Evolutionary conservation across 1,284 basidiomycete species (phyloP), one percentile per base, ranked within the genome.

Genomic region (Tylopilus sp.): DNA sequence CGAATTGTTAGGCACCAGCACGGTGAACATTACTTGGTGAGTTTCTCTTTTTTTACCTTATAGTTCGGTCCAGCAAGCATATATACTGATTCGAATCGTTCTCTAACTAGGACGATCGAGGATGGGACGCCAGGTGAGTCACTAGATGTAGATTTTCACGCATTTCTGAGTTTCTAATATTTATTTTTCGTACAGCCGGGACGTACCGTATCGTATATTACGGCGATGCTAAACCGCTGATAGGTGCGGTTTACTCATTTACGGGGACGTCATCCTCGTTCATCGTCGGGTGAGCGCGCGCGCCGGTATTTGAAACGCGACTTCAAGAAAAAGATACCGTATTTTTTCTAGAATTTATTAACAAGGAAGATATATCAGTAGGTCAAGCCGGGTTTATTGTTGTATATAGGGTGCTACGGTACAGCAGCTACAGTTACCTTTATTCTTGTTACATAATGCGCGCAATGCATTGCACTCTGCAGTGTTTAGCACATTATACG

Each of bases 151-250:
- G 3, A 4, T 44, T 19, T 55, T 24, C 19, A 53, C n/a, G 18
- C 16, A n/a, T 41, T 5, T 6, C 39, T 12, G 10, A n/a, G 26
- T n/a, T 54, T 22, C 54, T 64, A 3, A 71, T 10, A 32, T 9
- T 18, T 26, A 2, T 44, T 12, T 24, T 47, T 51, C 24, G 41
- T 53, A 39, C 66, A 90, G 90, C 85, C 52, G 91, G 90, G 39
- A 87, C 84, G 15, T 95, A 95, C 77, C 88, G 91, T 36, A 77
- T 95, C 47, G 81, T 79, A 55, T 95, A 95, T 77, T 89, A 87
- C 67, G 94, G 93, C 15, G 92, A 95, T 77, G 84, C 87, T 19
- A 95, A 95, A 79, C 81, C 88, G 15, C 74, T 90, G 51, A 80
- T 88, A 53, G 91, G 92, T 5, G 75, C 81, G 49, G 89, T 93